Conservation (phyloP, 176 grass and related monocot genomes). For the Aegilops longissima region DNA sequence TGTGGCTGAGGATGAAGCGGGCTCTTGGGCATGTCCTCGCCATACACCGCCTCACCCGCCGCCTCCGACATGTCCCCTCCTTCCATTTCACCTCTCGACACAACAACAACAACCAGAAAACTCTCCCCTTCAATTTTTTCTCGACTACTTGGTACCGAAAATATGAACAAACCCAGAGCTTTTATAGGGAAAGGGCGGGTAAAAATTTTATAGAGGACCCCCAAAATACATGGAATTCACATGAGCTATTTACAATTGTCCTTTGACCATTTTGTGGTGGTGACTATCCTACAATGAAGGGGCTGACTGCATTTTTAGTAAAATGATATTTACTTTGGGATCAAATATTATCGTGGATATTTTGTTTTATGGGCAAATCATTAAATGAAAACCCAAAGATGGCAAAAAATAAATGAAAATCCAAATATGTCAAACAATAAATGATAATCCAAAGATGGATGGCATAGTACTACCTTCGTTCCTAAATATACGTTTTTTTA, state of each 20-base stretch:
- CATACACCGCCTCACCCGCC: constrained; percentile 24
- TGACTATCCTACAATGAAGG: too few relatives aligned
- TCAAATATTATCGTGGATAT: too few relatives aligned
- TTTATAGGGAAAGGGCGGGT: not conserved
- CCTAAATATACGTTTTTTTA: too few relatives aligned
- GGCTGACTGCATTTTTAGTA: too few relatives aligned
- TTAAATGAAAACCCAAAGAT: not conserved
- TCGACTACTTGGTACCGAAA: not conserved
- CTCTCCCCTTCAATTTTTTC: not conserved
- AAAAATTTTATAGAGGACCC: not conserved
- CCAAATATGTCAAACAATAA: not conserved
- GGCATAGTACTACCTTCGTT: not conserved
- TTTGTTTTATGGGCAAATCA: too few relatives aligned
- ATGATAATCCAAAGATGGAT: not conserved
- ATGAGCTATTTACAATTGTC: not conserved
- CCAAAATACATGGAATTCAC: not conserved
- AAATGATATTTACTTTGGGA: too few relatives aligned
- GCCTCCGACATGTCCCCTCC: constrained; percentile 42
- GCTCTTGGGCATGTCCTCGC: constrained; percentile 29
- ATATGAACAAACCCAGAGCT: not conserved
- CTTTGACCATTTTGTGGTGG: too few relatives aligned
- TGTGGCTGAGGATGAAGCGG: constrained; percentile 27
- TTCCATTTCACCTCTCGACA: not conserved
- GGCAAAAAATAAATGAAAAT: not conserved
- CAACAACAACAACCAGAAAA: not conserved